phyloP scores from a whole-genome alignment of 768 basidiomycete species.

The Auricularia sp. region DNA sequence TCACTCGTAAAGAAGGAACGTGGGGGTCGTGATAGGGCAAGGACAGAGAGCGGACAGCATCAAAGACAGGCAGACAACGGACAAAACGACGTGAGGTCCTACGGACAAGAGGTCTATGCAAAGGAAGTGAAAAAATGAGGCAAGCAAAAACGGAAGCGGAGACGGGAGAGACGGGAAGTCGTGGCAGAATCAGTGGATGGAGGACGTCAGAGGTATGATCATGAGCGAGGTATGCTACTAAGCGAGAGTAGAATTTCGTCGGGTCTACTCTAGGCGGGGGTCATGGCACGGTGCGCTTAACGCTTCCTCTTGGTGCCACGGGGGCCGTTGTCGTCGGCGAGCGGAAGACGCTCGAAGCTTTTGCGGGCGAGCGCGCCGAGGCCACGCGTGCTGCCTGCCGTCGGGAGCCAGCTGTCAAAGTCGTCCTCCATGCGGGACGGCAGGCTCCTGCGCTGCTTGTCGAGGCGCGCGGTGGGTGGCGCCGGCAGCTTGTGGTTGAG shows the following conservation, averaged over 20 bases:
- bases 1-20: not conserved
- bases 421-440: not conserved
- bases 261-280: not conserved
- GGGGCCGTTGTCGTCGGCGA: not conserved
- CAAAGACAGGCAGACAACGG: too few species aligned
- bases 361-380: not conserved
- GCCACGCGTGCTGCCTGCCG: not conserved
- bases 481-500: not conserved
- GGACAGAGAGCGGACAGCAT: too few species aligned
- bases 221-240: not conserved
- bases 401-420: not conserved
- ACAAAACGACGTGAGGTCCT: too few species aligned
- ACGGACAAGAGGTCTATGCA: too few species aligned
- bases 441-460: not conserved
- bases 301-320: not conserved
- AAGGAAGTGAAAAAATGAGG: too few species aligned
- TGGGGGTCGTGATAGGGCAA: too few species aligned
- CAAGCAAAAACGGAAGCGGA: too few species aligned
- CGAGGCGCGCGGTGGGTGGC: not conserved
- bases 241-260: not conserved
- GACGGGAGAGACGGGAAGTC: too few species aligned
- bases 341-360: not conserved
- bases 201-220: not conserved
- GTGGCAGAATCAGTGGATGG: too few species aligned
- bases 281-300: not conserved